Base-by-base conservation (phyloP, 768 basidiomycete genomes). In the Tremella mesenterica region DNA sequence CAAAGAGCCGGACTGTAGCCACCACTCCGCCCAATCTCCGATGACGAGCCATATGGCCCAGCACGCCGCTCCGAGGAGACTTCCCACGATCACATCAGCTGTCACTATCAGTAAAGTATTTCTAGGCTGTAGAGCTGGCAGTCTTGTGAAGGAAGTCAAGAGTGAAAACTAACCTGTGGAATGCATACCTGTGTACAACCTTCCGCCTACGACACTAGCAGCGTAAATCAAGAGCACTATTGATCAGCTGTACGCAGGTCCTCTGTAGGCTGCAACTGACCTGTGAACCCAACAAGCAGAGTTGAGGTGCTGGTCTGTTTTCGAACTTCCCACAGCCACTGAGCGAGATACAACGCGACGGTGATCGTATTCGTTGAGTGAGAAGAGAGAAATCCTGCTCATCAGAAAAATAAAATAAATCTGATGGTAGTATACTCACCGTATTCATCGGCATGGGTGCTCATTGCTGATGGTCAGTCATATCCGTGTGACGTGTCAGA, bases 291-390 rank as follows among this genome's bases (percentile, higher is more conserved):
- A 26, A 51, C 36, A 4, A 59, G n/a, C 14, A 58, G 48, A 3
- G 21, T 20, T 1, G 27, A 33, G 8, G 23, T 14, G 13, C 67
- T 56, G 34, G 56, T n/a, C n/a, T 25, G 25, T 1, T 50, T 50
- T 25, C 62, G 52, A 2, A 43, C 12, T 18, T 58, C 52, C 31
- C 44, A 62, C 18, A 72, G 44, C 64, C 67, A 64, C 31, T 60
- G 47, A 9, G 29, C 60, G 56, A 88, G 77, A 74, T 87, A 88
- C 2, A 96, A 79, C 0, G 89, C 89, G 64, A 95, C 86, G 25
- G 88, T 92, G 48, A 90, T 79, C 50, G 83, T 81, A 71, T 95
- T 93, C 7, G 91, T 88, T 1, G 88, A 86, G 65, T 99, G 93
- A 0, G 92, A 95, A 0, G 90, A 93, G 0, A 91, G 92, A 67